These are phyloP conservation scores for Apocynum venetum DNA, from an alignment of 257 asterid species.

Conservation along the genomic window DNA sequence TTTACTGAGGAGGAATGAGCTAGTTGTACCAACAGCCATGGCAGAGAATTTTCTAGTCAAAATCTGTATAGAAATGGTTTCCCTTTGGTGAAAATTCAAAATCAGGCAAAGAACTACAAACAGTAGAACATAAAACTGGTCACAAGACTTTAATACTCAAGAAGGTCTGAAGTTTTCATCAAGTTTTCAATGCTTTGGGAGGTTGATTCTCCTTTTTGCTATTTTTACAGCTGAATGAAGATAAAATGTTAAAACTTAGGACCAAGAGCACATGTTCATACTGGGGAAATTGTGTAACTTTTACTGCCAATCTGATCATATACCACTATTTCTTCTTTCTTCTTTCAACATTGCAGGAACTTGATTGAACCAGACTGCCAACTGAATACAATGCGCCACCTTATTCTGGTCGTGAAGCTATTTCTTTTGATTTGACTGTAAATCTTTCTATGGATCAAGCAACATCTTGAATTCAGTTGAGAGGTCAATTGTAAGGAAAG, in stretches of 20 bases:
- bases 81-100: background rate
- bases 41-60: background rate
- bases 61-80: background rate
- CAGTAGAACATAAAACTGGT: no score
- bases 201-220: background rate
- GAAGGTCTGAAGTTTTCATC: background rate
- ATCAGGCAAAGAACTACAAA: no score
- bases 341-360: background rate
- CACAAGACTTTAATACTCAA: no score
- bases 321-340: background rate
- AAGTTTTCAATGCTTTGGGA: background rate
- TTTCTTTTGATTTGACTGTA: conserved; percentile 14
- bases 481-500: conserved; percentile 34
- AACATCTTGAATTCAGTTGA: conserved; percentile 36
- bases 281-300: no score
- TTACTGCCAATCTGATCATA: no score
- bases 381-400: conserved; percentile 13
- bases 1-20: background rate
- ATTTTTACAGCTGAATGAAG: no score
- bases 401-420: background rate
- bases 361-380: conserved; percentile 18
- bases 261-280: no score
- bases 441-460: conserved; percentile 25
- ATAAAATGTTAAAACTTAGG: no score
- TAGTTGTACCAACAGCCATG: background rate